A percentile compares a stretch with the other conserved stretches of the same genome.
These are phyloP conservation scores for Fusarium torulosum DNA, from an alignment of 2,329 filamentous ascomycete genomes.

Conservation along the genomic window DNA sequence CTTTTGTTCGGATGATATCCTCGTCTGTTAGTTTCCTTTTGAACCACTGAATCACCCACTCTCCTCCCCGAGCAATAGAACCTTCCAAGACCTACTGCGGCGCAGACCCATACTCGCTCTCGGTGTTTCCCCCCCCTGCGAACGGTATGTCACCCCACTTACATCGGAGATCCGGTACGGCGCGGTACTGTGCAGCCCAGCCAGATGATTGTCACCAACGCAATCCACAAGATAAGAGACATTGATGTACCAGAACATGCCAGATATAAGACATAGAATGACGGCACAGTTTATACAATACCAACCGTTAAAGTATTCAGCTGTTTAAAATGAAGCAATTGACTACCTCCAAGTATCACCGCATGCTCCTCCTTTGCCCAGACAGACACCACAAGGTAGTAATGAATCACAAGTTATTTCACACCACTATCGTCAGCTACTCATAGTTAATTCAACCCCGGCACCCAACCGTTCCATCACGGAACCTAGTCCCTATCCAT, in stretches of 20 bases:
- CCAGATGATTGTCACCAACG: background rate
- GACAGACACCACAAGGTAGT: constrained; percentile 9
- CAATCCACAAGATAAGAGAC: constrained; percentile 14
- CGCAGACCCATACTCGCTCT: constrained; percentile 23
- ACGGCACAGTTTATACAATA: background rate
- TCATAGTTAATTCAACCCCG: background rate
- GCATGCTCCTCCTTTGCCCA: constrained; percentile 14
- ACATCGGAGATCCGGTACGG: constrained; percentile 40
- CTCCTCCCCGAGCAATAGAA: background rate
- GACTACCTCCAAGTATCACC: background rate
- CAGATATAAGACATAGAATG: constrained; percentile 18
- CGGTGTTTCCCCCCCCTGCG: constrained; percentile 27
- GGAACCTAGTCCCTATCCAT: constrained; percentile 16
- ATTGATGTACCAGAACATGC: constrained; percentile 20
- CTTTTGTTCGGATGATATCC: constrained; percentile 1
- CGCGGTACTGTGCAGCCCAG: constrained; percentile 10
- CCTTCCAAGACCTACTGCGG: constrained; percentile 3
- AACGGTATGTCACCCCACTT: constrained; percentile 39
- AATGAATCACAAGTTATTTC: constrained; percentile 37
- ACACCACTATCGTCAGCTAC: constrained; percentile 27
- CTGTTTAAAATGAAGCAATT: background rate
- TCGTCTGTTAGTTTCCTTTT: constrained; percentile 1
- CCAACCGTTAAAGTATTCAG: background rate
- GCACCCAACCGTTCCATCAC: constrained; percentile 24
- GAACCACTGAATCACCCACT: too few species aligned